These are phyloP conservation scores for Blastobotrys elegans DNA, from an alignment of 1,139 yeast genomes.

Conservation along the genomic window DNA sequence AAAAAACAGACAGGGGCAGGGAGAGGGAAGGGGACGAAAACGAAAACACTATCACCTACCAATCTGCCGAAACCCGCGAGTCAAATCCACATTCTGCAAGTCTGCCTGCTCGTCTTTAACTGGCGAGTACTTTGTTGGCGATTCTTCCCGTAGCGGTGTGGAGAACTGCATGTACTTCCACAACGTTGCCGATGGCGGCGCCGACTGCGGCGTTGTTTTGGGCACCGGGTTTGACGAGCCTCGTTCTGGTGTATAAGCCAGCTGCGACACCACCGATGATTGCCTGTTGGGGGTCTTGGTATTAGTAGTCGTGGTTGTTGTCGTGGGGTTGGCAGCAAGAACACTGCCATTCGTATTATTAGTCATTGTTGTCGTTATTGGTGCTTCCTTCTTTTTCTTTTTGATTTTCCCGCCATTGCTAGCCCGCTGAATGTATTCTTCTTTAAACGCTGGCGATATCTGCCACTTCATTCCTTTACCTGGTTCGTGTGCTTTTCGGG, in stretches of 20 bases:
- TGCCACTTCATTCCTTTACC: slow-evolving; percentile 99
- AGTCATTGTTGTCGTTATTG: background rate
- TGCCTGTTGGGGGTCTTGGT: slow-evolving; percentile 6
- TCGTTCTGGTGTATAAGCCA: slow-evolving; percentile 12
- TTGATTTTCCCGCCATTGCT: slow-evolving; percentile 28
- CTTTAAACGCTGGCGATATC: slow-evolving; percentile 76
- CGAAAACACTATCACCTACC: slow-evolving; percentile 16
- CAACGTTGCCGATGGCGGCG: slow-evolving; percentile 40
- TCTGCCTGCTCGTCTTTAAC: slow-evolving; percentile 28
- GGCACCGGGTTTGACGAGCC: slow-evolving; percentile 16
- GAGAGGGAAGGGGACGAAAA: background rate
- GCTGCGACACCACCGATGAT: background rate
- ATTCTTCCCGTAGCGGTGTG: slow-evolving; percentile 7
- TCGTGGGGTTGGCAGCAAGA: slow-evolving; percentile 15
- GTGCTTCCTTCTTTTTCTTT: slow-evolving; percentile 27
- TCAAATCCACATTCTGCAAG: slow-evolving; percentile 44
- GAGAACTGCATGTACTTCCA: slow-evolving; percentile 37
- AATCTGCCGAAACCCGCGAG: slow-evolving; percentile 27
- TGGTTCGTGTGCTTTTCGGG: slow-evolving; percentile 91
- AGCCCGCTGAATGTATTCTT: slow-evolving; percentile 77
- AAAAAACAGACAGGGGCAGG: background rate
- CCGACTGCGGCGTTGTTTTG: slow-evolving; percentile 26
- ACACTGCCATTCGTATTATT: slow-evolving; percentile 5
- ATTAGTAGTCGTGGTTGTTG: slow-evolving; percentile 19
- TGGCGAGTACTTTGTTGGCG: slow-evolving; percentile 4